phyloP scores from a whole-genome alignment of 2,329 filamentous ascomycete species.

The Trichoderma pleuroti region DNA sequence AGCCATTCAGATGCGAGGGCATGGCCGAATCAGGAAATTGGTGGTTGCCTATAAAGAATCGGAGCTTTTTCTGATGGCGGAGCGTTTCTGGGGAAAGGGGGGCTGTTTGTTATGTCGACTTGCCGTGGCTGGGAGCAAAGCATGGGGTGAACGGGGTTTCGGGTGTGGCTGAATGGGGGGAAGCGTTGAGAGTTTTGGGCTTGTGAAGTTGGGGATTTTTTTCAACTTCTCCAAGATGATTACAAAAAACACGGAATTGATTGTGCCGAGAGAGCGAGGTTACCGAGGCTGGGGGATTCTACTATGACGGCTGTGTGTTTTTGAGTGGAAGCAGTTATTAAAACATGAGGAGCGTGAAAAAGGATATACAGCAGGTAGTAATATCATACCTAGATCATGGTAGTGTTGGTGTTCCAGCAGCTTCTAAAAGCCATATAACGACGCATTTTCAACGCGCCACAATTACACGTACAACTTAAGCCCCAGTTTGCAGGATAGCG shows the following conservation, averaged over 20 bases:
- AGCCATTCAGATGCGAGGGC: conserved; percentile 14
- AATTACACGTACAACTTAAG: neutral
- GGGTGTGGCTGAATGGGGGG: neutral
- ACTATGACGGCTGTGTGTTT: neutral
- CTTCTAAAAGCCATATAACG: neutral
- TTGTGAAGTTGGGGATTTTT: neutral
- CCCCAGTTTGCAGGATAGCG: conserved; percentile 3
- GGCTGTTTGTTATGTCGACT: neutral
- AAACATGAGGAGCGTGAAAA: neutral
- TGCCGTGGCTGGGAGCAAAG: neutral
- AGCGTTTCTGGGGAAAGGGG: neutral
- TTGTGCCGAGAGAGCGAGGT: neutral
- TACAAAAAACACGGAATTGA: neutral
- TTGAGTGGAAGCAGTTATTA: neutral
- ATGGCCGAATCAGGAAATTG: conserved; percentile 11
- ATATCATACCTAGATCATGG: neutral
- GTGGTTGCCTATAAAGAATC: neutral
- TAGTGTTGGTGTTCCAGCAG: neutral
- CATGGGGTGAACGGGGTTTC: neutral
- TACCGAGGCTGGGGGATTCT: neutral
- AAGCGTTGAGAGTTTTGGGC: neutral
- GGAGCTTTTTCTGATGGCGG: neutral
- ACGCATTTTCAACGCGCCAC: neutral
- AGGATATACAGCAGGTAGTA: neutral
- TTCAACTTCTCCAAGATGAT: neutral